Percentiles rank a stretch among this genome's conserved stretches.
phyloP scores from a whole-genome alignment of 2,329 filamentous ascomycete genomes.

The Fusarium austroafricanum region DNA sequence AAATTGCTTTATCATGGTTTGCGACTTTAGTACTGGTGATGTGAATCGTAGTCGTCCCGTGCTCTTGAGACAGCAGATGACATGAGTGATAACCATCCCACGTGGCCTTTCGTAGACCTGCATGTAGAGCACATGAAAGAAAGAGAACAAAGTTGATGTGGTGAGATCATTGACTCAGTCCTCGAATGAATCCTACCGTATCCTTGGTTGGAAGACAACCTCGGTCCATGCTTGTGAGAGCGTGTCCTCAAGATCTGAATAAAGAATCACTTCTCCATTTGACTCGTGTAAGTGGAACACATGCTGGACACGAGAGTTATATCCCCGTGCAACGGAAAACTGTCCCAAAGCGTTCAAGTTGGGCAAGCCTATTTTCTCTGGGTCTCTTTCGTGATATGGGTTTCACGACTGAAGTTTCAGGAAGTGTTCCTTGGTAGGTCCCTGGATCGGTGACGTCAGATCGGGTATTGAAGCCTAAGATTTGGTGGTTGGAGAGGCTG shows the following conservation, averaged over 20 bases:
- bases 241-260: not conserved
- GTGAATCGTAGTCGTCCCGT: not conserved
- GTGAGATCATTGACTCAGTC: not conserved
- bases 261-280: not conserved
- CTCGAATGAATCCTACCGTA: not conserved
- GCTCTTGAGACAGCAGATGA: slow-evolving; percentile 17
- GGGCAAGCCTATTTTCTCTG: slow-evolving; percentile 3
- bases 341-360: not conserved
- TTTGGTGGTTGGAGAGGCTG: slow-evolving; percentile 8
- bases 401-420: slow-evolving; percentile 16
- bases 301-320: not conserved
- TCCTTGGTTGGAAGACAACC: not conserved
- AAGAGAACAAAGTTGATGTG: not conserved
- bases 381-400: slow-evolving; percentile 1
- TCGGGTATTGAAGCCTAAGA: slow-evolving; percentile 12
- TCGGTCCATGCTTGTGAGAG: not conserved
- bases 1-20: not conserved
- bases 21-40: not conserved
- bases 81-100: slow-evolving; percentile 6
- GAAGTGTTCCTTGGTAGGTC: slow-evolving; percentile 15
- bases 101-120: slow-evolving; percentile 2
- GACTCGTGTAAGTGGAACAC: slow-evolving; percentile 7
- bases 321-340: not conserved
- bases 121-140: slow-evolving; percentile 3
- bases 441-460: slow-evolving; percentile 31